Evolutionary conservation across 768 basidiomycete genomes (phyloP).

Genomic region (Dendrothele bispora): DNA sequence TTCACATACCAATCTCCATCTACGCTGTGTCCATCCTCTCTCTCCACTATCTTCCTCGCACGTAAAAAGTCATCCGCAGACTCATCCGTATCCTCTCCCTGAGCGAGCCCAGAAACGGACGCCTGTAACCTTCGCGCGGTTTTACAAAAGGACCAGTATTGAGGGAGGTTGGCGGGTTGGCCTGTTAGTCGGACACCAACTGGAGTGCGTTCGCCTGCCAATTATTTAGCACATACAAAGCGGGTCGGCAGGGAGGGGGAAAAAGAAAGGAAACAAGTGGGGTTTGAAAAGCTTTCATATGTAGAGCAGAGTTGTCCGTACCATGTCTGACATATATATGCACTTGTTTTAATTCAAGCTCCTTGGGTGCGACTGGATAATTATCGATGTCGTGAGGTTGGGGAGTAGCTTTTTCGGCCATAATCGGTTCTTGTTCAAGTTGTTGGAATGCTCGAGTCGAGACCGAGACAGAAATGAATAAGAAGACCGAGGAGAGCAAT

Average conservation of each 20-base stretch:
- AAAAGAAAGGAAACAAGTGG: no score
- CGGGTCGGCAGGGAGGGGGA: no score
- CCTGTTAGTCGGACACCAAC: slow-evolving; percentile 65
- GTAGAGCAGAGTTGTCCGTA: no score
- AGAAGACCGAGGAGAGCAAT: no score
- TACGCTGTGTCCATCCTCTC: slow-evolving; percentile 48
- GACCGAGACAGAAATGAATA: no score
- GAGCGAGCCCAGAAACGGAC: no score
- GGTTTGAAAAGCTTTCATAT: no score
- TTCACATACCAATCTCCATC: slow-evolving; percentile 63
- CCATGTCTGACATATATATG: slow-evolving; percentile 78
- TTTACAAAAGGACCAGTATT: slow-evolving; percentile 69
- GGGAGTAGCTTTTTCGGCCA: no score
- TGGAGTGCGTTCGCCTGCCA: slow-evolving; percentile 71
- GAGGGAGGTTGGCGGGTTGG: slow-evolving; percentile 64
- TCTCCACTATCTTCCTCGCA: slow-evolving; percentile 53
- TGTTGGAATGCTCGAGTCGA: no score
- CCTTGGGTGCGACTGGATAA: slow-evolving; percentile 59
- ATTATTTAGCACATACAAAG: no score
- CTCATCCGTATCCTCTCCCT: slow-evolving; percentile 18
- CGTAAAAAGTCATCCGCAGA: slow-evolving; percentile 30
- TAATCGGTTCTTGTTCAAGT: no score
- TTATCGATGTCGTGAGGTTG: slow-evolving; percentile 58
- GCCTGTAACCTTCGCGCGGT: slow-evolving; percentile 50
- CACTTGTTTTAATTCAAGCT: slow-evolving; percentile 66